Evolutionary conservation across 306 rosid species (phyloP).

Genomic region (Fragaria vesca): DNA sequence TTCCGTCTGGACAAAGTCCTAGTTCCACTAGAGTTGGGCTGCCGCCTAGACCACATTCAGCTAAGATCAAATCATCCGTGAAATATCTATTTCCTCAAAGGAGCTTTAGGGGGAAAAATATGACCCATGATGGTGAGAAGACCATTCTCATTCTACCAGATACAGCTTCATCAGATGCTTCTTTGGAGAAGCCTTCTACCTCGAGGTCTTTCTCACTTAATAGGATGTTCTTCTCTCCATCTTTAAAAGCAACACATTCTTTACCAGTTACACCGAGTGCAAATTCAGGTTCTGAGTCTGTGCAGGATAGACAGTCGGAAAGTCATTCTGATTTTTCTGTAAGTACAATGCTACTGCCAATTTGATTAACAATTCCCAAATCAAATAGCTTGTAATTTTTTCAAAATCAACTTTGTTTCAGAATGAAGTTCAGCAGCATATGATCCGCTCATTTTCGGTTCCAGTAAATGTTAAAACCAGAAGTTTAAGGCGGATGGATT

Average conservation of each 20-base stretch:
- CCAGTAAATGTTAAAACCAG: constrained; percentile 54
- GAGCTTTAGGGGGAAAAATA: constrained; percentile 47
- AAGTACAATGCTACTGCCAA: constrained; percentile 22
- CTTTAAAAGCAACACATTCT: constrained; percentile 52
- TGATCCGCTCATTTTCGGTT: constrained; percentile 77
- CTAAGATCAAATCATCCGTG: constrained; percentile 52
- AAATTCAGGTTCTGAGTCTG: constrained; percentile 34
- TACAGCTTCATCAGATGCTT: constrained; percentile 41
- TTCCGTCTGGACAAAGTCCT: constrained; percentile 44
- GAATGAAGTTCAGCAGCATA: constrained; percentile 55
- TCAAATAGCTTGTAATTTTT: not conserved
- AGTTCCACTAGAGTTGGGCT: constrained; percentile 61
- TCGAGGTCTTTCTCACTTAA: constrained; percentile 63
- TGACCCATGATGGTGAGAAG: constrained; percentile 52
- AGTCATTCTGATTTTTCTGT: constrained; percentile 45
- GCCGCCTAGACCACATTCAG: constrained; percentile 69
- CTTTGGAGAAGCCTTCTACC: constrained; percentile 51
- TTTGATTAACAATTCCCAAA: not conserved
- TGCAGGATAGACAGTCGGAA: constrained; percentile 40
- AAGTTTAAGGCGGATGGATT: constrained; percentile 51
- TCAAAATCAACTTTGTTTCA: constrained; percentile 33
- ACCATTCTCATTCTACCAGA: constrained; percentile 62
- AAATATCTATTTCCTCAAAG: constrained; percentile 56
- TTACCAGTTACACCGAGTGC: constrained; percentile 72
- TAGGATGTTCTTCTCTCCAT: constrained; percentile 53